Evolutionary conservation across 441 rosid species (phyloP).

Genomic region (Monsonia emarginata): DNA sequence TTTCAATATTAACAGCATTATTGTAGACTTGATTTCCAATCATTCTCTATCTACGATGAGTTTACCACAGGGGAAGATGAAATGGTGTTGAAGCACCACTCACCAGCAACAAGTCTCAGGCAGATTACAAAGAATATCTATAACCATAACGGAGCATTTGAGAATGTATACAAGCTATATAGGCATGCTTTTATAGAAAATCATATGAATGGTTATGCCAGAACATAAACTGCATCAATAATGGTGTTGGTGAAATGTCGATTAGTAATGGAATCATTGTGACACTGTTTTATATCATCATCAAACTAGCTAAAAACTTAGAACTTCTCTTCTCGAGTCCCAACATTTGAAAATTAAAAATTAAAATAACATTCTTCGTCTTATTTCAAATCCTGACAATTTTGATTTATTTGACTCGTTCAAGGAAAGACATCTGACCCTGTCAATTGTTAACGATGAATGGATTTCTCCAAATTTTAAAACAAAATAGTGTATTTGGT

Average conservation of each 20-base stretch:
- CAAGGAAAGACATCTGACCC: not conserved
- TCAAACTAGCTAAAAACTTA: not conserved
- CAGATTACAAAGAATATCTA: not conserved
- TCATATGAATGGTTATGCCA: not conserved
- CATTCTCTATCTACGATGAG: not conserved
- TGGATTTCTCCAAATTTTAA: not conserved
- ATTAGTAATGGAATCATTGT: not conserved
- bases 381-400: not conserved
- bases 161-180: not conserved
- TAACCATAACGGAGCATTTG: not conserved
- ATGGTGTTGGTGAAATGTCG: not conserved
- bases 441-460: not conserved
- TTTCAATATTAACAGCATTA: constrained; percentile 7
- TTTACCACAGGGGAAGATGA: not conserved
- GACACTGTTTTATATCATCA: not conserved
- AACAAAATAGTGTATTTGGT: not conserved
- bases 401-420: not conserved
- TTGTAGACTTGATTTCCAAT: not conserved
- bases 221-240: not conserved
- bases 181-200: not conserved
- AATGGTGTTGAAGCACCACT: not conserved
- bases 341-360: not conserved
- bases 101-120: constrained; percentile 1
- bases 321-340: not conserved
- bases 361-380: not conserved